Evolutionary conservation across 495 filamentous ascomycete species (phyloP).

Genomic region (Penicillium malachiteum): DNA sequence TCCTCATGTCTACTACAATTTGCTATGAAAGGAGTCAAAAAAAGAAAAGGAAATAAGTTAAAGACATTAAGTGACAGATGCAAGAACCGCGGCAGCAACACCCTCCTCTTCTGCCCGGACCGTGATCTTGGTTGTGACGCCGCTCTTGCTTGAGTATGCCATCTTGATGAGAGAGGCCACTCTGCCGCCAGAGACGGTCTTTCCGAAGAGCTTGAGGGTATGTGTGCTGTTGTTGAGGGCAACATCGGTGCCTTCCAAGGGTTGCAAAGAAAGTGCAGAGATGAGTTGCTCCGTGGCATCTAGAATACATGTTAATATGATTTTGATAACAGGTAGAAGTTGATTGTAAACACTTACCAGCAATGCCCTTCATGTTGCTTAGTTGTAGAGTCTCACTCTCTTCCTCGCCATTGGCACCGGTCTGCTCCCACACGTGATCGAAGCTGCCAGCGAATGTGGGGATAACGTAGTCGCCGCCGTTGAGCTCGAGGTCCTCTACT

Average conservation of each 20-base stretch:
- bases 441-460: conserved; percentile 94
- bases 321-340: background rate
- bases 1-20: conserved; percentile 30
- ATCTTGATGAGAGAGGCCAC: conserved; percentile 88
- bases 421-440: conserved; percentile 95
- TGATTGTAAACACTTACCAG: conserved; percentile 61
- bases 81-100: conserved; percentile 80
- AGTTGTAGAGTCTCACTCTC: conserved; percentile 90
- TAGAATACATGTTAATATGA: conserved; percentile 46
- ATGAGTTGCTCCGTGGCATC: conserved; percentile 92
- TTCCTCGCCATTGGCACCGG: conserved; percentile 83
- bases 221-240: conserved; percentile 85
- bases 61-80: conserved; percentile 69
- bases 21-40: conserved; percentile 25
- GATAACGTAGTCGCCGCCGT: conserved; percentile 88
- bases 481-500: conserved; percentile 89
- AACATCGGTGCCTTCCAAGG: conserved; percentile 90
- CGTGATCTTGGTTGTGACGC: conserved; percentile 91
- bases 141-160: conserved; percentile 88
- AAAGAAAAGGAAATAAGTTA: conserved; percentile 22
- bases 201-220: conserved; percentile 92
- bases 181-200: conserved; percentile 86
- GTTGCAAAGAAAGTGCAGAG: conserved; percentile 84
- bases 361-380: conserved; percentile 85
- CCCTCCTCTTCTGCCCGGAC: conserved; percentile 90